Evolutionary conservation across 1,284 basidiomycete genomes (phyloP).

Genomic region (Wallemia hederae): DNA sequence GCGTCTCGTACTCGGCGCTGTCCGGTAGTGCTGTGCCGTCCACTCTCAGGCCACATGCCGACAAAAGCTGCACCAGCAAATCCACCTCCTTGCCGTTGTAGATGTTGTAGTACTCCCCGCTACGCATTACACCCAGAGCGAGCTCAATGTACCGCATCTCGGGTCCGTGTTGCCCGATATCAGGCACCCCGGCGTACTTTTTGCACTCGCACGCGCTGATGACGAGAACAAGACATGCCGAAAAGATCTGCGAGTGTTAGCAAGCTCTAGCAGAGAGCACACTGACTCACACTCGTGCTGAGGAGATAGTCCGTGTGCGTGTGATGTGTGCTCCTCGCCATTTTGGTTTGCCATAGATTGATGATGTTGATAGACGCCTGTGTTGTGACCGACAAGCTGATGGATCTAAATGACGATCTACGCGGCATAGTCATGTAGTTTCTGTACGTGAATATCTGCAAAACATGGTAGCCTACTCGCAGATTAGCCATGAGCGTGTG

Average conservation of each 20-base stretch:
- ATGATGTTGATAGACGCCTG: constrained; percentile 30
- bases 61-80: neutral
- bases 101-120: neutral
- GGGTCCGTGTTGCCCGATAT: neutral
- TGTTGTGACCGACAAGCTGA: constrained; percentile 9
- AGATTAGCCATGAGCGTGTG: neutral
- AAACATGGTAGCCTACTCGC: neutral
- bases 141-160: neutral
- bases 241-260: neutral
- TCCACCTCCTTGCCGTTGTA: neutral
- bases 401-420: neutral
- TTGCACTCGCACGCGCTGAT: neutral
- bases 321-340: neutral
- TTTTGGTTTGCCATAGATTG: neutral
- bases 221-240: neutral
- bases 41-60: neutral
- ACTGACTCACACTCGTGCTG: neutral
- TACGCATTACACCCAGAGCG: neutral
- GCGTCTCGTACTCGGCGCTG: neutral
- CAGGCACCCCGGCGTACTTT: neutral
- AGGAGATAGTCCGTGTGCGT: neutral
- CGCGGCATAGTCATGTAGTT: neutral
- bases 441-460: neutral
- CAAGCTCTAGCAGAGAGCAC: neutral
- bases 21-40: neutral